These are phyloP conservation scores for Scutellaria barbata DNA, from an alignment of 257 asterid genomes.

Conservation along the genomic window DNA sequence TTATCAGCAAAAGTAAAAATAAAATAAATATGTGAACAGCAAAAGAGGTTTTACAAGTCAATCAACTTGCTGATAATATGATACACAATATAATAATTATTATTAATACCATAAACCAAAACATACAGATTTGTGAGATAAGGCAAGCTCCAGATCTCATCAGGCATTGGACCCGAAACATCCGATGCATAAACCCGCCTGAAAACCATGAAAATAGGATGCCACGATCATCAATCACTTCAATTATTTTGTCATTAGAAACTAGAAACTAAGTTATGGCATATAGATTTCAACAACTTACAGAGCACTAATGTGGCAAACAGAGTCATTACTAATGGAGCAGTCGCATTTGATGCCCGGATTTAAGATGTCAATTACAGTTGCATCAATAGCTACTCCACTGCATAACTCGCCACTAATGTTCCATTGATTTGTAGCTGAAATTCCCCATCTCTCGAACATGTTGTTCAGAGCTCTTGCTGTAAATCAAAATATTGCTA, in stretches of 20 bases:
- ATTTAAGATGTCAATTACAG: constrained; percentile 33
- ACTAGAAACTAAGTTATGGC: background rate
- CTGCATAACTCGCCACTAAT: constrained; percentile 55
- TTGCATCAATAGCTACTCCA: constrained; percentile 46
- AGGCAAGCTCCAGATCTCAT: constrained; percentile 60
- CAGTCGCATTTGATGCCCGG: constrained; percentile 59
- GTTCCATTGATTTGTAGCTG: constrained; percentile 49
- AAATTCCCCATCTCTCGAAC: constrained; percentile 45
- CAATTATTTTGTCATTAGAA: background rate
- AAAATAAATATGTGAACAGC: background rate
- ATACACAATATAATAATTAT: too few relatives aligned
- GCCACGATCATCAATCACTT: background rate
- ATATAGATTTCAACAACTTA: constrained; percentile 29
- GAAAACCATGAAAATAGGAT: constrained; percentile 21
- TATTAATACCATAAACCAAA: background rate
- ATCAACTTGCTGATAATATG: too few relatives aligned
- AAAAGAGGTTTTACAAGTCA: background rate
- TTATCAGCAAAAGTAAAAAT: background rate
- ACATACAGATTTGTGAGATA: constrained; percentile 51
- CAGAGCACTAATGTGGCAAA: constrained; percentile 56
- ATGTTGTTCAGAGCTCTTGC: constrained; percentile 50
- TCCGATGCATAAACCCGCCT: constrained; percentile 47
- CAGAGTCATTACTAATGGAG: constrained; percentile 32
- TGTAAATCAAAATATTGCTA: constrained; percentile 31
- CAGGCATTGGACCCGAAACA: constrained; percentile 47